Base-by-base conservation (phyloP, 140 eudicot genomes). In the Cichorium intybus region DNA sequence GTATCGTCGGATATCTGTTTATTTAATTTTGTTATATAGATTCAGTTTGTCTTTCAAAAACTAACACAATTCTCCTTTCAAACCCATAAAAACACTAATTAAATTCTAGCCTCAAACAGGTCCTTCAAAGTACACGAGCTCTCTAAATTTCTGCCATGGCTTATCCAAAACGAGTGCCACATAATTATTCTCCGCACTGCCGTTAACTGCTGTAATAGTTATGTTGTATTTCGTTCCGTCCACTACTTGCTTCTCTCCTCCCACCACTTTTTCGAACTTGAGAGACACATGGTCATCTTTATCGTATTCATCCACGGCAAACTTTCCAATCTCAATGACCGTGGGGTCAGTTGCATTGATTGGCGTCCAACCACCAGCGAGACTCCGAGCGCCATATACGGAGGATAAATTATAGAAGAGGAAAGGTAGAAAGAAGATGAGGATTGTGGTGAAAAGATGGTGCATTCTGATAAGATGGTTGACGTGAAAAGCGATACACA, bases 221-320 rank as follows among this genome's bases (percentile, higher is more conserved):
- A 81, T 76, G 12, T 62, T 46, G 68, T 76, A 81, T 35, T 81
- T 72, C 50, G 27, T 54, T 26, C 86, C 86, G 26, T 57, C 57
- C 35, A 76, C 86, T 24, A 76, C 77, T 56, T 76, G 82, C 2
- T 4, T 33, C 31, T 76, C 71, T 20, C 82, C 86, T 4, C 26
- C 56, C 0, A 68, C 62, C 21, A 77, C 74, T 1, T 22, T 46
- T 24, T 10, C 24, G 9, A 60, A 81, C 37, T 6, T 24, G 53
- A 81, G 56, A 3, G 39, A 9, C 12, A 28, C 9, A 0, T 64
- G 11, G 1, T 62, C 59, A 54, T 35, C 10, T 34, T 54, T 69
- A 70, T 82, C 78, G 73, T 82, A 81, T 59, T 77, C 81, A 14
- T 57, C 9, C 14, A 82, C 69, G 2, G 87, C 83, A 18, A 62